phyloP scores from a whole-genome alignment of 2,329 filamentous ascomycete genomes.

The Penicillium sp. region DNA sequence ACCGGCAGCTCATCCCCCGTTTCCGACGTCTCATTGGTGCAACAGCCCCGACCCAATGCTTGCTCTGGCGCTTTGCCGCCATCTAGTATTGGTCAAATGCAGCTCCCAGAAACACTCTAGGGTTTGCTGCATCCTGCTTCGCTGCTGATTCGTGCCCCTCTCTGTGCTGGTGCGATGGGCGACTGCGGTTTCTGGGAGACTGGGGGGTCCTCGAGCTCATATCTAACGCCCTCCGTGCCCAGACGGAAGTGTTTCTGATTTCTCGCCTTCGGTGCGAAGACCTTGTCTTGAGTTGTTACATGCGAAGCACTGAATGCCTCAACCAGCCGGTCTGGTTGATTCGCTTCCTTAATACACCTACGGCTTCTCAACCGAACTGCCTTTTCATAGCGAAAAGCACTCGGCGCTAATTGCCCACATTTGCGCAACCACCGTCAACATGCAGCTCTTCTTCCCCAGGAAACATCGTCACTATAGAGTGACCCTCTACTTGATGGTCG shows the following conservation, averaged over 20 bases:
- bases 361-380: conserved; percentile 4
- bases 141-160: conserved; percentile 31
- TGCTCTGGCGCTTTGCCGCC: conserved; percentile 35
- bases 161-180: conserved; percentile 24
- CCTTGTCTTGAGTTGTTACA: conserved; percentile 18
- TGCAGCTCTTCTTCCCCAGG: conserved; percentile 49
- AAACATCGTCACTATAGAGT: conserved; percentile 54
- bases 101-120: conserved; percentile 29
- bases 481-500: conserved; percentile 52
- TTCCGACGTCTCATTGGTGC: conserved; percentile 30
- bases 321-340: conserved; percentile 41
- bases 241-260: conserved; percentile 18
- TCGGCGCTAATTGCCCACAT: background rate
- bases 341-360: conserved; percentile 7
- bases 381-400: background rate
- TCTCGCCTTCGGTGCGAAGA: conserved; percentile 12
- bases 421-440: conserved; percentile 18
- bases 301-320: conserved; percentile 31
- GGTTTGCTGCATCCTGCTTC: conserved; percentile 19
- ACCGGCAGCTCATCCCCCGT: conserved; percentile 20
- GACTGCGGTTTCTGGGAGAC: conserved; percentile 6
- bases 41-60: conserved; percentile 16
- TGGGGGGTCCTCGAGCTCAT: conserved; percentile 24
- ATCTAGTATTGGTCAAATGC: conserved; percentile 37
- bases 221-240: conserved; percentile 29